These are phyloP conservation scores for Pseudoturritis turrita DNA, from an alignment of 345 rosid genomes.

Conservation along the genomic window DNA sequence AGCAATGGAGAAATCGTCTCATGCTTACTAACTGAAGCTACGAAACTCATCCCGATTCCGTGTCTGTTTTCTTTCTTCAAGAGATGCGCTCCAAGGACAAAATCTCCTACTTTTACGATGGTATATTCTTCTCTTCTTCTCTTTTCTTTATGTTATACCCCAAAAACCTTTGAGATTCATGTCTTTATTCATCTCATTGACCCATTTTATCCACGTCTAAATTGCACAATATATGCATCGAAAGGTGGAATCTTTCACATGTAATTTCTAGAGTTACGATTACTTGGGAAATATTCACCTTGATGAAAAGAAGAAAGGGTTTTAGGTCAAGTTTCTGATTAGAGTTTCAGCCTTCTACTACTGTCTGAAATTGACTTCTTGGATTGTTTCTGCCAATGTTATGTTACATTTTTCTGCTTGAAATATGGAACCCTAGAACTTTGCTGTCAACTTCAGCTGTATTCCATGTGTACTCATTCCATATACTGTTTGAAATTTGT, in stretches of 20 bases:
- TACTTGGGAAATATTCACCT: not conserved
- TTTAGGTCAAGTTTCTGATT: constrained; percentile 1
- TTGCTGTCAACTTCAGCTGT: not conserved
- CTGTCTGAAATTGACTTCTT: not conserved
- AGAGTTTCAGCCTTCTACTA: not conserved
- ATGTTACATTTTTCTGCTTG: not conserved
- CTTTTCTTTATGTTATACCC: not conserved
- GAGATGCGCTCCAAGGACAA: constrained; percentile 82
- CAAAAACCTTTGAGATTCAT: not conserved
- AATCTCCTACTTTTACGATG: constrained; percentile 91
- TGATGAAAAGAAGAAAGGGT: not conserved
- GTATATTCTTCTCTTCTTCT: constrained; percentile 30
- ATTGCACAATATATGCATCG: not conserved
- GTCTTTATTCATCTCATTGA: not conserved
- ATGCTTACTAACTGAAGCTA: not conserved
- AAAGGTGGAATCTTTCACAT: constrained; percentile 10
- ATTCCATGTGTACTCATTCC: not conserved
- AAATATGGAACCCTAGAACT: not conserved
- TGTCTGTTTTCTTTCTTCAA: not conserved
- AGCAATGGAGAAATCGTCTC: constrained; percentile 21
- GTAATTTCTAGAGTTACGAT: not conserved
- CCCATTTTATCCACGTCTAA: not conserved
- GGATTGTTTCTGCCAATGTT: not conserved
- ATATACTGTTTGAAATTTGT: not conserved
- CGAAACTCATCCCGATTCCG: not conserved